Conservation (phyloP, 2,329 filamentous ascomycete genomes). For the Cercospora berteroae region DNA sequence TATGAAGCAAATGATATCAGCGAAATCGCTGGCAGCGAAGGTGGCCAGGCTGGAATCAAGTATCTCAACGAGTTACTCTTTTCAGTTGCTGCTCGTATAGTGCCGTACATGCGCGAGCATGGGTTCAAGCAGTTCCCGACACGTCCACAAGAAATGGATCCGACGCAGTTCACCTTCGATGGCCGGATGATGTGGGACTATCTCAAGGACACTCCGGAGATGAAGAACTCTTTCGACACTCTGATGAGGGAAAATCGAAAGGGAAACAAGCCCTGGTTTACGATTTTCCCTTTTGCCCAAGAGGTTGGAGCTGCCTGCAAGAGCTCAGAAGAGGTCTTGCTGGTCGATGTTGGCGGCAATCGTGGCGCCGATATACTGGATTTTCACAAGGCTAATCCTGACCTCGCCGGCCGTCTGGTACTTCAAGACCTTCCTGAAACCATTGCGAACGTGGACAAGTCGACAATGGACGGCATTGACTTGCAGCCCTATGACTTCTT, state of each 20-base stretch:
- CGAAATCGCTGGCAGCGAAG: conserved; percentile 8
- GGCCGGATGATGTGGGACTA: conserved; percentile 15
- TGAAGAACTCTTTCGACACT: conserved; percentile 15
- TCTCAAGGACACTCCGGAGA: conserved; percentile 14
- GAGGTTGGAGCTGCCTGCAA: conserved; percentile 4
- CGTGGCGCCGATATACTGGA: conserved; percentile 27
- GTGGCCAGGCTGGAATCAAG: conserved; percentile 15
- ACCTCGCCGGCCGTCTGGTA: conserved; percentile 26
- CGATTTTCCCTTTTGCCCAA: conserved; percentile 14
- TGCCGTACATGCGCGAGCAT: conserved; percentile 17
- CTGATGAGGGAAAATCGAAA: conserved; percentile 13
- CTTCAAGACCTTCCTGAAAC: conserved; percentile 32
- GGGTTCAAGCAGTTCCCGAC: conserved; percentile 15
- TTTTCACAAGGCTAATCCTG: conserved; percentile 19
- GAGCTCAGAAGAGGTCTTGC: conserved; percentile 19
- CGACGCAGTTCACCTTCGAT: conserved; percentile 13
- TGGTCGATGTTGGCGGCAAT: conserved; percentile 33
- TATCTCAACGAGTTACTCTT: conserved; percentile 15
- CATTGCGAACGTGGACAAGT: conserved; percentile 23
- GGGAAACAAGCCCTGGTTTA: conserved; percentile 13
- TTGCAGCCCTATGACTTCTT: conserved; percentile 32
- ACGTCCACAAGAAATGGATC: conserved; percentile 14
- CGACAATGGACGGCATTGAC: conserved; percentile 14
- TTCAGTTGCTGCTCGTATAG: conserved; percentile 9
- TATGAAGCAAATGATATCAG: conserved; percentile 13